phyloP scores from a whole-genome alignment of 2,329 filamentous ascomycete genomes.

The Blastomyces percursus region DNA sequence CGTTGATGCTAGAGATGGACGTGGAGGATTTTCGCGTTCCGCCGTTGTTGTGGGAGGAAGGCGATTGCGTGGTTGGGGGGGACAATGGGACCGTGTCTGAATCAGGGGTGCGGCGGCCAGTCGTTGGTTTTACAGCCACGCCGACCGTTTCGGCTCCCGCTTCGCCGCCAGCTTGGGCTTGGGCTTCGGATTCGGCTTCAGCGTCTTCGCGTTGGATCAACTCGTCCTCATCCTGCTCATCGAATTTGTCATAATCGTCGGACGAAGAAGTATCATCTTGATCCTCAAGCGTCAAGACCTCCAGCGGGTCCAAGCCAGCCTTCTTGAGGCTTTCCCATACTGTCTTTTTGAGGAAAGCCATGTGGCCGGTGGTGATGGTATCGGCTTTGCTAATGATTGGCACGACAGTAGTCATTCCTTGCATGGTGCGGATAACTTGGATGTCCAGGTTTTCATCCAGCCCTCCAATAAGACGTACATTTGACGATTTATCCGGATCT shows the following conservation, averaged over 20 bases:
- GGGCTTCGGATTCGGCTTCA: constrained; percentile 21
- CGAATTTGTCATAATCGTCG: constrained; percentile 30
- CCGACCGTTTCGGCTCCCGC: constrained; percentile 16
- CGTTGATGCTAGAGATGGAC: constrained; percentile 20
- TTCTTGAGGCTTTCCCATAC: constrained; percentile 83
- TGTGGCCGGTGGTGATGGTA: constrained; percentile 89
- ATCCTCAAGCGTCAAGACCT: constrained; percentile 72
- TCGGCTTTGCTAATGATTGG: constrained; percentile 95
- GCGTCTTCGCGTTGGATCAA: constrained; percentile 18
- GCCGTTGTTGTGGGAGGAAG: constrained; percentile 27
- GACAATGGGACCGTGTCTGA: constrained; percentile 13
- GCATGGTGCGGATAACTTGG: constrained; percentile 74
- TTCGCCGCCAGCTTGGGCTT: constrained; percentile 17
- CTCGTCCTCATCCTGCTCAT: constrained; percentile 41
- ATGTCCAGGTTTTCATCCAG: constrained; percentile 84
- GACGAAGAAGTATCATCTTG: constrained; percentile 51
- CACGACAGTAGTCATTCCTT: constrained; percentile 90
- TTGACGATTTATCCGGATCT: constrained; percentile 39
- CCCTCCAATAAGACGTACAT: constrained; percentile 45
- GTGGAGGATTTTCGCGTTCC: constrained; percentile 38
- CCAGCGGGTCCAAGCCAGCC: constrained; percentile 76
- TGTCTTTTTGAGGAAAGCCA: constrained; percentile 79
- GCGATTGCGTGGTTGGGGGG: background rate
- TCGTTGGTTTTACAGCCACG: constrained; percentile 10
- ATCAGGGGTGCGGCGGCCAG: constrained; percentile 19